A percentile compares a stretch with the other conserved stretches of the same genome.
phyloP scores from a whole-genome alignment of 2,329 filamentous ascomycete species.

The Arthrobotrys sphaeroides region DNA sequence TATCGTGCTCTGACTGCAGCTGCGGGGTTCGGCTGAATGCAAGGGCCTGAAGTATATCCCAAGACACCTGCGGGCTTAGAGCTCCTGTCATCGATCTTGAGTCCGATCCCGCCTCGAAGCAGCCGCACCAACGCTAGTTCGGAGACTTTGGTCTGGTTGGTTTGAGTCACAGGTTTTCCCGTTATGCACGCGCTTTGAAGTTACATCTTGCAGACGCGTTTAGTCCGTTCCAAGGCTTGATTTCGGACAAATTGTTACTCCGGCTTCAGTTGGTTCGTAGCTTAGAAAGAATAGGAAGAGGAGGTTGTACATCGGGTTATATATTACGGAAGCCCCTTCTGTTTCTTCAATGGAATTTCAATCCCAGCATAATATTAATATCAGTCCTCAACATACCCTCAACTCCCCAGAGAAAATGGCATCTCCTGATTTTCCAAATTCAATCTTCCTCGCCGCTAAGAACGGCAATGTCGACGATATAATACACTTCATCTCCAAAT shows the following conservation, averaged over 20 bases:
- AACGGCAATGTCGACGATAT: conserved; percentile 33
- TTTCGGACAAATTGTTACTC: conserved; percentile 5
- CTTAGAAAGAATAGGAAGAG: too few species aligned
- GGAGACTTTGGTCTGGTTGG: neutral
- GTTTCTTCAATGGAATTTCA: too few species aligned
- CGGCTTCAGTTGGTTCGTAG: too few species aligned
- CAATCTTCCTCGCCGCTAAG: conserved; percentile 39
- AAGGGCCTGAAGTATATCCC: neutral
- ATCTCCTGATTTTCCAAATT: conserved; percentile 2
- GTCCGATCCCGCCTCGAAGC: neutral
- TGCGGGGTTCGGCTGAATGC: neutral
- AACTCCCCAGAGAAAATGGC: neutral
- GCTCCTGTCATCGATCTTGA: too few species aligned
- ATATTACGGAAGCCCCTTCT: too few species aligned
- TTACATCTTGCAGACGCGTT: neutral
- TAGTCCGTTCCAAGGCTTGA: neutral
- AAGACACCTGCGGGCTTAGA: too few species aligned
- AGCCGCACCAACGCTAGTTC: neutral
- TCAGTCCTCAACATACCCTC: too few species aligned
- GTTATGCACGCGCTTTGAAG: neutral
- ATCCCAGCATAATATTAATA: too few species aligned
- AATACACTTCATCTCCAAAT: conserved; percentile 22
- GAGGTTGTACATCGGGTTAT: too few species aligned
- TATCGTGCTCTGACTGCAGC: neutral
- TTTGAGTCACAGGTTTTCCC: neutral